Conservation (phyloP, 169 alveolate species). For the Plasmodium malariae region DNA sequence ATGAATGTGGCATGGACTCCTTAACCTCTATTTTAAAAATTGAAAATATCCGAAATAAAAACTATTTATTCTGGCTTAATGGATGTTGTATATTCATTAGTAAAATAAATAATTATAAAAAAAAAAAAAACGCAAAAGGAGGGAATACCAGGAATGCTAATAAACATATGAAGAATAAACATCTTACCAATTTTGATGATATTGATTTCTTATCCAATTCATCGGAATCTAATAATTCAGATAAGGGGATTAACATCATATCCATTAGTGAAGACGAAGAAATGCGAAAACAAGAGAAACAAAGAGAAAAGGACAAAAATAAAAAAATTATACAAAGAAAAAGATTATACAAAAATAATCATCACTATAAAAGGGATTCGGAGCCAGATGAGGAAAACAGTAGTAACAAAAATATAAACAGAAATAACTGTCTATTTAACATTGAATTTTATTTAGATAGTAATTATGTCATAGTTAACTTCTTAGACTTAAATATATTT, state of each 20-base stretch:
- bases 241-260: constrained; percentile 15
- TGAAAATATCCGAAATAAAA: constrained; percentile 64
- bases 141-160: not conserved
- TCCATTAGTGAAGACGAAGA: constrained; percentile 6
- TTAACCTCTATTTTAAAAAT: constrained; percentile 58
- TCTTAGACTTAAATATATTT: constrained; percentile 54
- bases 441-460: constrained; percentile 41
- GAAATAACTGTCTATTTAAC: not conserved
- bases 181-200: not conserved
- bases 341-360: constrained; percentile 16
- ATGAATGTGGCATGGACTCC: constrained; percentile 65
- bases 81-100: constrained; percentile 69
- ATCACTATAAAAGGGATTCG: not conserved
- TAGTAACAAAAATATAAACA: not conserved
- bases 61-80: constrained; percentile 74
- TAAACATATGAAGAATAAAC: constrained; percentile 14
- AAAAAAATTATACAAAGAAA: constrained; percentile 21
- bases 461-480: constrained; percentile 66
- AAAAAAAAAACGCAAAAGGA: not conserved
- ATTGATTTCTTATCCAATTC: constrained; percentile 12
- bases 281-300: not conserved
- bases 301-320: not conserved
- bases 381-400: not conserved
- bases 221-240: constrained; percentile 14
- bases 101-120: constrained; percentile 58